Evolutionary conservation across 345 rosid species (phyloP).

Genomic region (Bruguiera gymnorhiza): DNA sequence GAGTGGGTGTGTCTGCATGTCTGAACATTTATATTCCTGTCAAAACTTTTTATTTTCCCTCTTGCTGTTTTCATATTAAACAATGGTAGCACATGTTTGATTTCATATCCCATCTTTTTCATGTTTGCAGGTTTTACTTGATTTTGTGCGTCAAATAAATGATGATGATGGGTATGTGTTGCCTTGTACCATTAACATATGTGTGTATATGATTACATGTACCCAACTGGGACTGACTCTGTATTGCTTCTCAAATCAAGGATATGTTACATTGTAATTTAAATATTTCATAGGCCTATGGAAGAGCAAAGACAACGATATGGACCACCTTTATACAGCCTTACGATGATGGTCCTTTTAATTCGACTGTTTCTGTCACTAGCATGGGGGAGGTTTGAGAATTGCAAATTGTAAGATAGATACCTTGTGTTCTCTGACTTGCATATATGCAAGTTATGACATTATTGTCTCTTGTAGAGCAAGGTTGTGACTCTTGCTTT

Average conservation of each 20-base stretch:
- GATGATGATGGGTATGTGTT: slow-evolving; percentile 87
- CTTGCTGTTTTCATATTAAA: no score
- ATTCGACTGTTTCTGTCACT: slow-evolving; percentile 66
- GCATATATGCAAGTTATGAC: no score
- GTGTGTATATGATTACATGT: no score
- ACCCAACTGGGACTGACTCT: slow-evolving; percentile 2
- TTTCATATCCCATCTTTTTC: slow-evolving; percentile 6
- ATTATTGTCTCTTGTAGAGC: slow-evolving; percentile 8
- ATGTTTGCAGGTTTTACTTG: slow-evolving; percentile 74
- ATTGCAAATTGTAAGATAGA: slow-evolving; percentile 59
- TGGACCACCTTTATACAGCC: slow-evolving; percentile 87
- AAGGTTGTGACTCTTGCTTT: slow-evolving; percentile 21
- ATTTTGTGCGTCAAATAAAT: slow-evolving; percentile 86
- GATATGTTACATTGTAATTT: slow-evolving; percentile 11
- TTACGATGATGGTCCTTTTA: slow-evolving; percentile 58
- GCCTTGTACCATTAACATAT: no score
- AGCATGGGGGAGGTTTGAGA: slow-evolving; percentile 62
- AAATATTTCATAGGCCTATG: slow-evolving; percentile 69
- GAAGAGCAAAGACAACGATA: slow-evolving; percentile 97
- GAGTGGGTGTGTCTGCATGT: no score
- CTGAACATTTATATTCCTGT: not conserved
- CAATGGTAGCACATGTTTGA: not conserved
- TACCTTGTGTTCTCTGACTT: no score
- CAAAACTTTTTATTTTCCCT: not conserved
- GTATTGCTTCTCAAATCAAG: not conserved